Percentiles rank a stretch among this genome's conserved stretches.
Evolutionary conservation across 768 basidiomycete species (phyloP).

Genomic region (Leccinum broughii): DNA sequence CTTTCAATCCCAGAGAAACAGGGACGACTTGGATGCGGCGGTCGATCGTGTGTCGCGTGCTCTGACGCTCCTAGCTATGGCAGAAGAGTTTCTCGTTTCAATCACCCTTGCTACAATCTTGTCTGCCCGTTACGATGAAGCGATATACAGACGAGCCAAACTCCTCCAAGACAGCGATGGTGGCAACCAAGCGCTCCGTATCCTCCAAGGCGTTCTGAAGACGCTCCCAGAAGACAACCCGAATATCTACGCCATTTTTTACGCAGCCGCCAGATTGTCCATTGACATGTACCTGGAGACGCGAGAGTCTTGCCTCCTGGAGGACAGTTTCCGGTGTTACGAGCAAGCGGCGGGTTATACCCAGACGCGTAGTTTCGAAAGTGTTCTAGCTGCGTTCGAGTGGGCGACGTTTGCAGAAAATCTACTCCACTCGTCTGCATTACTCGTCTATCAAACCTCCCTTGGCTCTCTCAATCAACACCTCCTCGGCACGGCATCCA

Average conservation of each 20-base stretch:
- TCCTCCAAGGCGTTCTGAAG: not conserved
- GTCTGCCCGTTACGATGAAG: constrained; percentile 11
- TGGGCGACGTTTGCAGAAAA: constrained; percentile 17
- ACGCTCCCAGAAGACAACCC: constrained; percentile 12
- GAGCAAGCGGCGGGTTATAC: constrained; percentile 14
- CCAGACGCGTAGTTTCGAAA: constrained; percentile 3
- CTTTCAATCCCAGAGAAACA: constrained; percentile 12
- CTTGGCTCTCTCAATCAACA: constrained; percentile 21
- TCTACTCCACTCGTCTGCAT: constrained; percentile 15
- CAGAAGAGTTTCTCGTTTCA: constrained; percentile 6
- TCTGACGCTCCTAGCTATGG: constrained; percentile 6
- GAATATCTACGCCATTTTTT: not conserved
- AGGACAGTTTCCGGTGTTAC: constrained; percentile 15
- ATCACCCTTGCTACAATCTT: constrained; percentile 14
- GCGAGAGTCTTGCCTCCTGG: not conserved
- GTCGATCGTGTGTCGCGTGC: constrained; percentile 14
- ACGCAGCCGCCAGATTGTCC: not conserved
- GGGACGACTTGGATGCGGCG: constrained; percentile 19
- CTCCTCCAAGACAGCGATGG: not conserved
- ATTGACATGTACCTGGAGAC: not conserved
- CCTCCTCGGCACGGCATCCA: constrained; percentile 18
- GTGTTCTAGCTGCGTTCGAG: constrained; percentile 10
- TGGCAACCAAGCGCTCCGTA: not conserved
- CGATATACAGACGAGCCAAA: constrained; percentile 1
- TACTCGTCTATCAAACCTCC: constrained; percentile 24